phyloP scores from a whole-genome alignment of 2,329 filamentous ascomycete species.

The Clonostachys chloroleuca region DNA sequence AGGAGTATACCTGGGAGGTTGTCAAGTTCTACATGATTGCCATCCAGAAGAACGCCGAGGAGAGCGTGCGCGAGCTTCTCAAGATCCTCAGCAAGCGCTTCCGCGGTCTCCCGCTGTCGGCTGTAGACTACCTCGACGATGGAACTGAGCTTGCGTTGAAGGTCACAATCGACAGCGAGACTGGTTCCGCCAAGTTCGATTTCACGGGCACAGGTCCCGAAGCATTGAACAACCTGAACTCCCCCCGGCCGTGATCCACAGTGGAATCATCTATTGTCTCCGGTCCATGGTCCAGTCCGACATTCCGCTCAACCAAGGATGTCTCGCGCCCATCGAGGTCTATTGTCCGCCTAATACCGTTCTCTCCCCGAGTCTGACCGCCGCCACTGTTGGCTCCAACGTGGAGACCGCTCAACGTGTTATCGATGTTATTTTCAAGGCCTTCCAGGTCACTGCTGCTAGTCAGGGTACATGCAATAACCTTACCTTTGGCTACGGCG shows the following conservation, averaged over 20 bases:
- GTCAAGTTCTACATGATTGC: slow-evolving; percentile 81
- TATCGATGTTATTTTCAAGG: slow-evolving; percentile 21
- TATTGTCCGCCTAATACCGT: slow-evolving; percentile 19
- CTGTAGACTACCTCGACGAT: slow-evolving; percentile 72
- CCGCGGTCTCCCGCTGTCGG: slow-evolving; percentile 12
- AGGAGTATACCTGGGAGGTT: slow-evolving; percentile 71
- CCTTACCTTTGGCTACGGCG: slow-evolving; percentile 54
- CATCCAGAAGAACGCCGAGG: slow-evolving; percentile 77
- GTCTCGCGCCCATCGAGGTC: slow-evolving; percentile 24
- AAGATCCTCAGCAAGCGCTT: slow-evolving; percentile 53
- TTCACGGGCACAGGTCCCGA: slow-evolving; percentile 26
- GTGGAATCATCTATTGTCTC: slow-evolving; percentile 30
- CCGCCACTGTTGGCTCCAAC: slow-evolving; percentile 55
- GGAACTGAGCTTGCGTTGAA: slow-evolving; percentile 72
- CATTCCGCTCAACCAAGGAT: slow-evolving; percentile 32
- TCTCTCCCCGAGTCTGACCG: slow-evolving; percentile 22
- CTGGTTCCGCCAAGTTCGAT: slow-evolving; percentile 32
- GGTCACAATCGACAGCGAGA: slow-evolving; percentile 67
- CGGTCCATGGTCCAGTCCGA: slow-evolving; percentile 24
- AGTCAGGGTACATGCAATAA: slow-evolving; percentile 23
- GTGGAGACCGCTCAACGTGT: slow-evolving; percentile 37
- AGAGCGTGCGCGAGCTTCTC: slow-evolving; percentile 68
- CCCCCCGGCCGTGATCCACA: slow-evolving; percentile 24
- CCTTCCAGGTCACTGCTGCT: slow-evolving; percentile 16
- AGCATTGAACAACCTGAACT: too few relatives aligned